phyloP scores from a whole-genome alignment of 768 basidiomycete genomes.

The Trametes cubensis region DNA sequence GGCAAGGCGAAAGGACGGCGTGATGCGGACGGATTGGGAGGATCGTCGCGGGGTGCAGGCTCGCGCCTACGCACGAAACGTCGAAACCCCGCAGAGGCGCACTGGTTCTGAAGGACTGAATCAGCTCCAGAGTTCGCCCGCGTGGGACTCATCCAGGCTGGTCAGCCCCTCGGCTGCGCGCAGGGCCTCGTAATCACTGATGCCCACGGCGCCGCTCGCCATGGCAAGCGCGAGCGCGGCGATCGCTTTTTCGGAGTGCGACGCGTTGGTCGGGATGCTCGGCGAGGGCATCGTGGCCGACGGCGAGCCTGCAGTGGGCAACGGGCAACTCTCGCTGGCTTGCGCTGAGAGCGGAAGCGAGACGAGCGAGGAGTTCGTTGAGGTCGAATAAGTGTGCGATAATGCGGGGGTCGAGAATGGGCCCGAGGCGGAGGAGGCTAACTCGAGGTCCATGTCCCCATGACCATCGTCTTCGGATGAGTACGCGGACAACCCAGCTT shows the following conservation, averaged over 20 bases:
- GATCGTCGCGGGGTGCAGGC: background rate
- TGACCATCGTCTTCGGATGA: conserved; percentile 41
- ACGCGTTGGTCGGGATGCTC: conserved; percentile 36
- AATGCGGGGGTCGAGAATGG: conserved; percentile 38
- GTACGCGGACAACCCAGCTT: conserved; percentile 34
- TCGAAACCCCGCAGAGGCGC: background rate
- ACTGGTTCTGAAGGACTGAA: no score
- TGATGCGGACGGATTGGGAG: background rate
- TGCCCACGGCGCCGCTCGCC: conserved; percentile 63
- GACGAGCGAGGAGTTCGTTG: conserved; percentile 43
- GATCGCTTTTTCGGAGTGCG: conserved; percentile 59
- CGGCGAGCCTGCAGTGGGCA: background rate
- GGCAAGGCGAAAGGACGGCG: background rate
- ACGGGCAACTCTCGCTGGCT: background rate
- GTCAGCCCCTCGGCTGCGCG: conserved; percentile 40
- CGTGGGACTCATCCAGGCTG: conserved; percentile 45
- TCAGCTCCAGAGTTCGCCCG: conserved; percentile 63
- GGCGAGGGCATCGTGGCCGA: conserved; percentile 12
- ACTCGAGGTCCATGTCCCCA: conserved; percentile 21
- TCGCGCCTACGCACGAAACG: background rate
- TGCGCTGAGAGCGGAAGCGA: conserved; percentile 38
- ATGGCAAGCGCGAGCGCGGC: conserved; percentile 61
- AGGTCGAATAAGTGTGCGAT: conserved; percentile 40
- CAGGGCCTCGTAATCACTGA: conserved; percentile 58
- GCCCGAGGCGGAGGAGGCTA: conserved; percentile 19